Conservation (phyloP, 345 rosid genomes). For the Cardamine resedifolia region DNA sequence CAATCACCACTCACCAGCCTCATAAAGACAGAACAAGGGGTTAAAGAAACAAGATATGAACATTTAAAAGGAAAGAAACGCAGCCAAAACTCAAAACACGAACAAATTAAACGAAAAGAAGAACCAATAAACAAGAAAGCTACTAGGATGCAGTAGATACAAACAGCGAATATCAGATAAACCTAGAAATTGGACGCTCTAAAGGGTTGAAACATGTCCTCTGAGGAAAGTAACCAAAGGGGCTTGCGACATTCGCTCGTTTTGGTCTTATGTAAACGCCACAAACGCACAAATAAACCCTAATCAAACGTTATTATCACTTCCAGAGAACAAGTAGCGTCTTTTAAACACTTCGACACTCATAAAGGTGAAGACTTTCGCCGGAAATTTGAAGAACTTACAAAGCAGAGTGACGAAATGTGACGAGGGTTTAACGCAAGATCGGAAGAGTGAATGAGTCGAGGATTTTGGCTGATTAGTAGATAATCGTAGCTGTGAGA, state of each 20-base stretch:
- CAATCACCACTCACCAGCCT: background rate
- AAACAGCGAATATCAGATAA: background rate
- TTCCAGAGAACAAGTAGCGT: background rate
- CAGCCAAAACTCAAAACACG: background rate
- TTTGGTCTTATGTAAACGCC: background rate
- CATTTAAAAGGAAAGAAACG: background rate
- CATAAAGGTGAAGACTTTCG: background rate
- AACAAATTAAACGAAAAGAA: background rate
- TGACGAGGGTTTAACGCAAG: background rate
- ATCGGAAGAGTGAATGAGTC: background rate
- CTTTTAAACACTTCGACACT: background rate
- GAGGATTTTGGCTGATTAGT: background rate
- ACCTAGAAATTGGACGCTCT: background rate
- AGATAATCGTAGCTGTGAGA: background rate
- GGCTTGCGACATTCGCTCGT: background rate
- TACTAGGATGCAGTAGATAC: background rate
- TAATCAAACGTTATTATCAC: background rate
- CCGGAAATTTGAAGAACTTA: slow-evolving; percentile 10
- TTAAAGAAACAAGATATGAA: background rate
- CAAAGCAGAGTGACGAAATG: background rate
- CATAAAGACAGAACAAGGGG: background rate
- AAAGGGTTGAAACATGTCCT: background rate
- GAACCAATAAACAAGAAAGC: background rate
- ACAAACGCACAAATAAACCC: slow-evolving; percentile 12
- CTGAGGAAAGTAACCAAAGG: background rate